Base-by-base conservation (phyloP, 176 grass and related monocot genomes). In the Paspalum vaginatum region DNA sequence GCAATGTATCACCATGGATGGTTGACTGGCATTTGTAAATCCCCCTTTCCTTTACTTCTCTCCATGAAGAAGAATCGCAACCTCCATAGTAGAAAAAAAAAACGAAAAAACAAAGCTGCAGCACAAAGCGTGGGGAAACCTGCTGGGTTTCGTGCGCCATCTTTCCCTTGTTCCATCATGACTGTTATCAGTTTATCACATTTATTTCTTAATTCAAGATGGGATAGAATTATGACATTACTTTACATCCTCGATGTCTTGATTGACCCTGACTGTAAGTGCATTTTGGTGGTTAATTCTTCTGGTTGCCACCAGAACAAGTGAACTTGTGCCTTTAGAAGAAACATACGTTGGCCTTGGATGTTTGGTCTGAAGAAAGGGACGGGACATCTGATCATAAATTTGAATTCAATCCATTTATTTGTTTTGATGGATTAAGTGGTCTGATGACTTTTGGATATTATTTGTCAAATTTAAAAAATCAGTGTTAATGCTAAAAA, bases 181-280 rank as follows among this genome's bases (percentile, higher is more conserved):
- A 61, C 62, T 76, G 70, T 76, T 85, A 58, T n/a, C n/a, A n/a
- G n/a, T n/a, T n/a, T n/a, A n/a, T 83, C 81, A 79, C 70, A 87
- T 88, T 88, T 91, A 87, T 93, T 88, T 90, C 82, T 88, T 74
- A 87, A 79, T 93, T 93, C 82, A 87, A 90, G 81, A 55, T 75
- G 66, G 52, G 70, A 89, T 77, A 79, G 55, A 65, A 89, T 90
- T 93, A 52, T 39, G 66, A 82, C 78, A 68, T 78, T 72, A 37
- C n/a, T 32, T 46, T 56, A 21, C 67, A 58, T 52, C 50, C 73
- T 59, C 8, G n/a, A 64, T 14, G 51, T 55, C 51, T 50, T 57
- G 37, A 56, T 73, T 25, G 73, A 48, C 26, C 37, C 45, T 70
- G 53, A 58, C 20, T 58, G 21, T 32, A 39, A 37, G n/a, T 48